These are phyloP conservation scores for Magnaporthiopsis incrustans DNA, from an alignment of 2,329 filamentous ascomycete genomes.

Conservation along the genomic window DNA sequence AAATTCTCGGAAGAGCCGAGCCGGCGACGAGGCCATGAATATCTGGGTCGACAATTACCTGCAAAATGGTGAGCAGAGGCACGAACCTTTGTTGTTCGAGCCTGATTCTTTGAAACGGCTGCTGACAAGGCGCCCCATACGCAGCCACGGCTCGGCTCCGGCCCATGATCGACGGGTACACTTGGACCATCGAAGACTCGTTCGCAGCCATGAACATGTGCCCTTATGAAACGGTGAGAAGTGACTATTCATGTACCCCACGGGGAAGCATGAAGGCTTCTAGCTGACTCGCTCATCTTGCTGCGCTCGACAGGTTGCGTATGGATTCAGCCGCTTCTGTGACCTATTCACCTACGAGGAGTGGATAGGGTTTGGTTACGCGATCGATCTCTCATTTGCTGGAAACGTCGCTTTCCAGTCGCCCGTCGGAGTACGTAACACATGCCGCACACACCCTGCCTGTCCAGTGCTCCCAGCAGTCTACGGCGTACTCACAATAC, in stretches of 20 bases:
- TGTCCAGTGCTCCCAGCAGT: background rate
- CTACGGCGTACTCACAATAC: background rate
- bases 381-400: constrained; percentile 57
- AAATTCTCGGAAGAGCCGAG: constrained; percentile 44
- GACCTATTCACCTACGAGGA: constrained; percentile 67
- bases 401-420: constrained; percentile 55
- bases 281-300: too few species aligned
- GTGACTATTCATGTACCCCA: background rate
- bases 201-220: constrained; percentile 66
- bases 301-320: constrained; percentile 40
- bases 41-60: constrained; percentile 61
- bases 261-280: background rate
- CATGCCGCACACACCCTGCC: background rate
- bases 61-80: constrained; percentile 36
- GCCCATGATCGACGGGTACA: constrained; percentile 43
- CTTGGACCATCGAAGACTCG: constrained; percentile 56
- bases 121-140: constrained; percentile 4
- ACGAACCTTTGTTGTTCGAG: background rate
- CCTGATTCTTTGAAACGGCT: background rate
- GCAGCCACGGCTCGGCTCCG: constrained; percentile 51
- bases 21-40: constrained; percentile 43
- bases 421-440: constrained; percentile 45
- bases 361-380: constrained; percentile 66
- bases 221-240: constrained; percentile 59
- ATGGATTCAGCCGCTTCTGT: constrained; percentile 69